Base-by-base conservation (phyloP, 345 rosid species). In the Carallia pectinifolia region DNA sequence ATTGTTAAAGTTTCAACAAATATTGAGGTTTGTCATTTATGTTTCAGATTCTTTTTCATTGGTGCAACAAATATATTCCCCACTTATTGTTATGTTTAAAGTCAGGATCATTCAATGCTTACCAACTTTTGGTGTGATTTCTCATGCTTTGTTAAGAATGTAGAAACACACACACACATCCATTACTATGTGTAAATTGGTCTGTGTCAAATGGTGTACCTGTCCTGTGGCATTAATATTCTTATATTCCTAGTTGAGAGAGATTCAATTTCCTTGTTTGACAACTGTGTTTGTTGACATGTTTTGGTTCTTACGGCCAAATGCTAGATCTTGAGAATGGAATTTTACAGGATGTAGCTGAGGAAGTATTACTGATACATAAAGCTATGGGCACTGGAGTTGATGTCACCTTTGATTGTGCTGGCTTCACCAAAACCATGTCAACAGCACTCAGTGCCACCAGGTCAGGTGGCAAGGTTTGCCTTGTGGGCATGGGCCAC, bases 401-500 rank as follows among this genome's bases (percentile, higher is more conserved):
- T 0, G 87, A 90, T 63, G 91, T 90, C 73, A 86, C 87, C 71
- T 89, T 95, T 37, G 97, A 95, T 64, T 95, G 97, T 79, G 99
- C 85, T 6, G 97, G 99, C 39, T 89, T 87, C 71, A 80, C 81
- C 85, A 95, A 92, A 81, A 95, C 99, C 18, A 95, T 90, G 97
- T 80, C 93, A 5, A 95, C 97, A 0, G 97, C 99, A 17, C 71
- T 92, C 71, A 73, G 77, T 37, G 92, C 91, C 23, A 89, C 97
- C 17, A 62, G 77, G 54, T 55, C 93, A 16, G 99, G 99, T 0
- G 98, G 99, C 68, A 95, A 88, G 82, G 99, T 95, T 58, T 95
- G 99, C 82, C 96, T 90, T 58, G 91, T 95, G 0, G 99, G 98
- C 62, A 83, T 92, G 85, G 97, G 93, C 50, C 96, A 81, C 44